These are phyloP conservation scores for Diphasiastrum complanatum DNA, from an alignment of 83 land plant species.

Conservation along the genomic window DNA sequence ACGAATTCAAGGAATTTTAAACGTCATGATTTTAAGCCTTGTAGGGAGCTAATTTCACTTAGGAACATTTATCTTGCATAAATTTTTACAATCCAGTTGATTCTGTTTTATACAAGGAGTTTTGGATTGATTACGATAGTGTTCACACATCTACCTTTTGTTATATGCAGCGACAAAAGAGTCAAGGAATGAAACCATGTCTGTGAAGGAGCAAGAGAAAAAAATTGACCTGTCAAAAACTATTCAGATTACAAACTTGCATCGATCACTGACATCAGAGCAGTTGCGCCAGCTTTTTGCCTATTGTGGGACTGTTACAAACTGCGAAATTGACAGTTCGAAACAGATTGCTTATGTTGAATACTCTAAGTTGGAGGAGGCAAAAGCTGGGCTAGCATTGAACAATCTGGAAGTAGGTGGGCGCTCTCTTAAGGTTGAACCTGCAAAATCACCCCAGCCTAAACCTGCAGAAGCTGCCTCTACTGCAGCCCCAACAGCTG, in stretches of 20 bases:
- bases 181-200: too few relatives aligned
- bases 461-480: not conserved
- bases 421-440: constrained; percentile 46
- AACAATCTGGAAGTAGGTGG: constrained; percentile 21
- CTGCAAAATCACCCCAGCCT: not conserved
- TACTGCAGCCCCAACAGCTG: not conserved
- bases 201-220: too few relatives aligned
- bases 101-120: too few relatives aligned
- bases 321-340: not conserved
- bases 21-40: too few relatives aligned
- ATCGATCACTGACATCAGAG: not conserved
- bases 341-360: not conserved
- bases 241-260: not conserved
- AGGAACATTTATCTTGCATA: too few relatives aligned
- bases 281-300: constrained; percentile 1
- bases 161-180: too few relatives aligned
- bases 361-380: not conserved
- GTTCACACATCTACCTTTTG: too few relatives aligned
- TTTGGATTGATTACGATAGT: too few relatives aligned
- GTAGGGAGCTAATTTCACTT: too few relatives aligned
- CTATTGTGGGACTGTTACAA: not conserved
- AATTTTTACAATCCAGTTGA: too few relatives aligned
- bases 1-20: too few relatives aligned
- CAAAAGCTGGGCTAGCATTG: not conserved
- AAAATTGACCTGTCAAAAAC: too few relatives aligned